Evolutionary conservation across 192 early-diverging fungal genomes (phyloP).

Genomic region (Coemansia sp.): DNA sequence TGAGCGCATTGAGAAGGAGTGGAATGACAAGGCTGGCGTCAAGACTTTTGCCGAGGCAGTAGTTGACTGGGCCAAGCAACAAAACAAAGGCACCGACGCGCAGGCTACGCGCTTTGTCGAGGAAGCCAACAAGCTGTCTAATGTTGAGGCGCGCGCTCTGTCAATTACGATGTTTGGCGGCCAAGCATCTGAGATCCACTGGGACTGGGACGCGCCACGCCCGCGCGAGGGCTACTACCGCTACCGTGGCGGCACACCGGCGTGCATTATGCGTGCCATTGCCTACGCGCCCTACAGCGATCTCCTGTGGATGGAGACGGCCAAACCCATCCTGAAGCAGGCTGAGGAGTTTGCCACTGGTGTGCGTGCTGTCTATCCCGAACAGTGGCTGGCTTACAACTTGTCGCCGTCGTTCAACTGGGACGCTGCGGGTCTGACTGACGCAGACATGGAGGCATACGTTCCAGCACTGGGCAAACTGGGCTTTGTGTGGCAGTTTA

Average conservation of each 20-base stretch:
- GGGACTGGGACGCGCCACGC: slow-evolving; percentile 88
- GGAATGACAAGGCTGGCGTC: slow-evolving; percentile 76
- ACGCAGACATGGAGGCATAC: slow-evolving; percentile 83
- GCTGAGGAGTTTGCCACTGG: slow-evolving; percentile 87
- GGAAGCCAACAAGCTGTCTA: slow-evolving; percentile 64
- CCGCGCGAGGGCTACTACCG: slow-evolving; percentile 96
- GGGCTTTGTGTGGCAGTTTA: slow-evolving; percentile 98
- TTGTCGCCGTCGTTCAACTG: slow-evolving; percentile 98
- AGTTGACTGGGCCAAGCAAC: slow-evolving; percentile 61
- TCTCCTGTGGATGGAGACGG: slow-evolving; percentile 97
- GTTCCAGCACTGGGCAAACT: slow-evolving; percentile 80
- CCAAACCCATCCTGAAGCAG: slow-evolving; percentile 88
- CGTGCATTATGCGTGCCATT: slow-evolving; percentile 78
- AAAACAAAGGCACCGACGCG: slow-evolving; percentile 34
- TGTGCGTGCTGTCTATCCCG: slow-evolving; percentile 75
- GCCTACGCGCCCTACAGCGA: slow-evolving; percentile 89
- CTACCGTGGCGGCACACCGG: slow-evolving; percentile 91
- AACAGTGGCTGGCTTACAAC: slow-evolving; percentile 93
- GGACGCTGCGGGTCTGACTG: slow-evolving; percentile 93
- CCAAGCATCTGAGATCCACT: slow-evolving; percentile 59
- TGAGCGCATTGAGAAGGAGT: slow-evolving; percentile 80
- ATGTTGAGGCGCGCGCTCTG: slow-evolving; percentile 78
- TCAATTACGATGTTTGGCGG: slow-evolving; percentile 61
- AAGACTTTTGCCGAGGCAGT: slow-evolving; percentile 83
- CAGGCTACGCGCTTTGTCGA: slow-evolving; percentile 53